phyloP scores from a whole-genome alignment of 805 yeast species.

The Barnettozyma vustinii region DNA sequence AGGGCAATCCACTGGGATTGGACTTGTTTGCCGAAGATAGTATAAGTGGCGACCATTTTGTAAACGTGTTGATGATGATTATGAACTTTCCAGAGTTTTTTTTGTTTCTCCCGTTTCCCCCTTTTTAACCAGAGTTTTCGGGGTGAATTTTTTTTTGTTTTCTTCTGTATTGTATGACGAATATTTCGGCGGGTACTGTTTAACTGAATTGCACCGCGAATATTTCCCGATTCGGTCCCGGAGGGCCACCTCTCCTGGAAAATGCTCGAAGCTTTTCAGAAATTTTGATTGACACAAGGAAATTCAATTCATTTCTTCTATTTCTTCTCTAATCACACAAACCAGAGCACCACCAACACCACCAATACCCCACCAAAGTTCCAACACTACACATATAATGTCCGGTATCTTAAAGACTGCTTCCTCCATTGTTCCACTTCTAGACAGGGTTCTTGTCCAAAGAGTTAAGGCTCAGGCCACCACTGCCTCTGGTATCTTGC shows the following conservation, averaged over 20 bases:
- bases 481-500: slow-evolving; percentile 88
- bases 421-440: slow-evolving; percentile 82
- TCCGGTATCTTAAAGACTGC: slow-evolving; percentile 71
- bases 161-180: too few relatives aligned
- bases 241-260: neutral
- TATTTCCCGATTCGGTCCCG: neutral
- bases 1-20: slow-evolving; percentile 29
- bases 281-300: neutral
- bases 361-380: neutral
- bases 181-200: too few relatives aligned
- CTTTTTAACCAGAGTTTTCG: too few relatives aligned
- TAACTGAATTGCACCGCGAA: neutral
- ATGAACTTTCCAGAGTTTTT: neutral
- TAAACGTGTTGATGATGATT: neutral
- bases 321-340: too few relatives aligned
- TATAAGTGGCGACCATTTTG: slow-evolving; percentile 26
- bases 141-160: neutral
- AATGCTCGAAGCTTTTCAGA: neutral
- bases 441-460: slow-evolving; percentile 95
- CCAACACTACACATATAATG: slow-evolving; percentile 19
- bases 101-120: neutral
- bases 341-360: too few relatives aligned
- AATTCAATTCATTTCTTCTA: neutral
- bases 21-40: slow-evolving; percentile 25
- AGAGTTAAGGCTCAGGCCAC: slow-evolving; percentile 86